Evolutionary conservation across 2,329 filamentous ascomycete genomes (phyloP).

Genomic region (Sarocladium oryzae): DNA sequence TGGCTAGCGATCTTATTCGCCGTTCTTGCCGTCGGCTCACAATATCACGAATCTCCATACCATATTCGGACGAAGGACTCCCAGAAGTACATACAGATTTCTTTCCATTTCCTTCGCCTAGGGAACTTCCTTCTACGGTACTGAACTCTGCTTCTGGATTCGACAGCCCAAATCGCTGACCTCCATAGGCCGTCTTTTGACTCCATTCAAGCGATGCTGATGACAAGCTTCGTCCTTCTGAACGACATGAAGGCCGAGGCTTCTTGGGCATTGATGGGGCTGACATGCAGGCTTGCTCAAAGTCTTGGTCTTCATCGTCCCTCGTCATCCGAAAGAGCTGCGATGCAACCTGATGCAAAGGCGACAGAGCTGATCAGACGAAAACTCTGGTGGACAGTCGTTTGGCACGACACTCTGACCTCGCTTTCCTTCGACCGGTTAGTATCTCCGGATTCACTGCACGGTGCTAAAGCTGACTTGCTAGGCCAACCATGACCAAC

Average conservation of each 20-base stretch:
- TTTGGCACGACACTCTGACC: conserved; percentile 61
- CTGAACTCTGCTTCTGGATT: too few species aligned
- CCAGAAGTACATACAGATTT: conserved; percentile 56
- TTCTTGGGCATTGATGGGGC: conserved; percentile 58
- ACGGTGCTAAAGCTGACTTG: neutral
- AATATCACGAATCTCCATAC: conserved; percentile 60
- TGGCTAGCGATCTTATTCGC: conserved; percentile 62
- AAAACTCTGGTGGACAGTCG: conserved; percentile 57
- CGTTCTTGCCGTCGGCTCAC: conserved; percentile 58
- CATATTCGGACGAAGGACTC: conserved; percentile 53
- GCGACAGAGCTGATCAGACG: conserved; percentile 49
- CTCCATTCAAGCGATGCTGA: conserved; percentile 57
- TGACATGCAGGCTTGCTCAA: conserved; percentile 59
- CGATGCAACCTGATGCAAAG: conserved; percentile 32
- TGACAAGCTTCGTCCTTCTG: conserved; percentile 56
- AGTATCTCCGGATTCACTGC: neutral
- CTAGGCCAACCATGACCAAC: conserved; percentile 56
- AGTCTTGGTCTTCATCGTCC: conserved; percentile 53
- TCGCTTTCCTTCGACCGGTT: conserved; percentile 61
- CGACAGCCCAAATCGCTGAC: neutral
- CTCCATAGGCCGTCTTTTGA: conserved; percentile 51
- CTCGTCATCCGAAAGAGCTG: conserved; percentile 32
- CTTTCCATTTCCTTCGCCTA: conserved; percentile 57
- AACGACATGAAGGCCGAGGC: conserved; percentile 67
- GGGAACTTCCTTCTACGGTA: conserved; percentile 57